Base-by-base conservation (phyloP, 805 yeast genomes). In the Schizosaccharomyces japonicus region DNA sequence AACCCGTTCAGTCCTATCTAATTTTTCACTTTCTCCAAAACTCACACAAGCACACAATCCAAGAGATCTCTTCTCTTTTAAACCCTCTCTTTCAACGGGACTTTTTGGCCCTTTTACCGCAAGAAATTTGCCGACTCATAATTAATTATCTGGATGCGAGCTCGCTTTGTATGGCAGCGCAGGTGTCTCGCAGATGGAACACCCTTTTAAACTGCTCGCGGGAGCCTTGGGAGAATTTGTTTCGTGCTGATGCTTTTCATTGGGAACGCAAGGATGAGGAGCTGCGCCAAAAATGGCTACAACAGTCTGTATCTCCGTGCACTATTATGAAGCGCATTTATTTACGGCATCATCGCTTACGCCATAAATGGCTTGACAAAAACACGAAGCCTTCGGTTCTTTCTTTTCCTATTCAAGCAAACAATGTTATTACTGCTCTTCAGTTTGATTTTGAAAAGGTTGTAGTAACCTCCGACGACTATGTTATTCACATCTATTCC, bases 391-490 rank as follows among this genome's bases (percentile, higher is more conserved):
- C 96, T 1, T 69, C 67, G 50, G 68, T 77, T 50, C 72, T 75
- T 3, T 72, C 80, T 11, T 68, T 78, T 7, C 68, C 72, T 10
- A 81, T 82, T 48, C 66, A 73, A 26, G 33, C 30, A 23, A 31
- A 17, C 25, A 77, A 76, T 56, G 93, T 87, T 13, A 90, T 90
- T 2, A 90, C 98, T 0, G 90, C 96, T 57, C 66, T 90, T 51
- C 95, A 87, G 61, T 84, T 84, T 60, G 95, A 85, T 58, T 83
- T 80, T 45, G 85, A 85, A 52, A 78, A 77, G 57, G 79, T 90
- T 47, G 80, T 87, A 50, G 84, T 95, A 1, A 95, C 95, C 30
- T 84, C 93, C 1, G 95, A 85, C 56, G 94, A 83, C 53, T 73
- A 73, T 51, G 71, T 74, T 58, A 81, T 90, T 51, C 76, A 81